Evolutionary conservation across 2,329 filamentous ascomycete species (phyloP).

Genomic region (Fusarium poae): DNA sequence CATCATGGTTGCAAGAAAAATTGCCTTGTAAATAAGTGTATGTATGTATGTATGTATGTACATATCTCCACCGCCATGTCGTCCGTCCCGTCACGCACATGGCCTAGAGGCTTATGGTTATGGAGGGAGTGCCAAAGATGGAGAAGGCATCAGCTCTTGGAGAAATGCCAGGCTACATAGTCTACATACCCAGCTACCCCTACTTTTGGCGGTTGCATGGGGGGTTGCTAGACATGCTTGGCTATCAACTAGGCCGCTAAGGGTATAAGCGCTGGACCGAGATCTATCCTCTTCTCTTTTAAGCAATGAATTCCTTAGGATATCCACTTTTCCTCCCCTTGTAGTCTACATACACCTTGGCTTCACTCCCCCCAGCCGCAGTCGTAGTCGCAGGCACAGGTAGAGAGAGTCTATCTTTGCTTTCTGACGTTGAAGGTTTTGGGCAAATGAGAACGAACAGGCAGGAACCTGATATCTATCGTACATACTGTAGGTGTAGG

Average conservation of each 20-base stretch:
- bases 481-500: too few species aligned
- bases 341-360: neutral
- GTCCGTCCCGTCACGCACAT: slow-evolving; percentile 20
- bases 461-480: slow-evolving; percentile 12
- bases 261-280: slow-evolving; percentile 12
- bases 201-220: slow-evolving; percentile 6
- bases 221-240: neutral
- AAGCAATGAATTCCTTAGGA: slow-evolving; percentile 9
- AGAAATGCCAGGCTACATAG: neutral
- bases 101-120: neutral
- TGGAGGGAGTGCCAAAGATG: slow-evolving; percentile 16
- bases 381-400: neutral
- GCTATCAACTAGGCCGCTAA: slow-evolving; percentile 1
- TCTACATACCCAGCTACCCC: neutral
- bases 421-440: neutral
- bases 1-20: neutral
- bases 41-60: neutral
- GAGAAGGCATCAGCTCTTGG: slow-evolving; percentile 10
- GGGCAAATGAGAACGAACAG: neutral
- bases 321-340: slow-evolving; percentile 1
- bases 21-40: neutral
- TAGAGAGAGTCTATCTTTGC: neutral
- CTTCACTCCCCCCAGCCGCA: neutral
- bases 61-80: slow-evolving; percentile 27
- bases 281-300: slow-evolving; percentile 9